phyloP scores from a whole-genome alignment of 495 filamentous ascomycete species.

The Penicillium ucsense region DNA sequence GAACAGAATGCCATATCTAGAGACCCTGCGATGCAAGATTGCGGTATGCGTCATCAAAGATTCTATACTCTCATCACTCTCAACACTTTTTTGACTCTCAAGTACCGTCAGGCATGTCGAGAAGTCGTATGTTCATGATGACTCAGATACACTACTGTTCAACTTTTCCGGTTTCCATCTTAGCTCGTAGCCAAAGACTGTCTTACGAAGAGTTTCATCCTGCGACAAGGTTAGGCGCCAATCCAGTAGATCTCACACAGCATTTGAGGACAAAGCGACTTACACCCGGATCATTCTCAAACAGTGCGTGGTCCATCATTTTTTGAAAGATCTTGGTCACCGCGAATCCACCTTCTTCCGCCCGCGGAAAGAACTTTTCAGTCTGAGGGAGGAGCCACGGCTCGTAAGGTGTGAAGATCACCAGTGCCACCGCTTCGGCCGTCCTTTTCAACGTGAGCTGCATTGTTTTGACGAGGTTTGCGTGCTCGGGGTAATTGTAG shows the following conservation, averaged over 20 bases:
- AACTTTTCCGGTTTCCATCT: constrained; percentile 27
- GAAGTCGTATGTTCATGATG: constrained; percentile 4
- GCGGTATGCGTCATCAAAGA: too few relatives aligned
- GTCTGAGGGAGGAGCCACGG: constrained; percentile 83
- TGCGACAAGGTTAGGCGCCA: constrained; percentile 12
- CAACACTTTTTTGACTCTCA: constrained; percentile 3
- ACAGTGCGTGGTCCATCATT: constrained; percentile 73
- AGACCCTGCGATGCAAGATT: too few relatives aligned
- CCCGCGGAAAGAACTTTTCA: constrained; percentile 73
- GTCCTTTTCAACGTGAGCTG: constrained; percentile 47
- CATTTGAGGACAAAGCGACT: constrained; percentile 10
- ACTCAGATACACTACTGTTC: constrained; percentile 3
- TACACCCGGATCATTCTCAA: constrained; percentile 75
- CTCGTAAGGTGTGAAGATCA: constrained; percentile 89
- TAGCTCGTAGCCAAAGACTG: constrained; percentile 72
- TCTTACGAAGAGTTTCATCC: constrained; percentile 64
- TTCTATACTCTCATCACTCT: neutral
- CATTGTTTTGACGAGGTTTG: constrained; percentile 62
- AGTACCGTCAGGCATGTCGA: constrained; percentile 16
- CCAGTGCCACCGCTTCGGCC: constrained; percentile 54
- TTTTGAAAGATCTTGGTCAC: constrained; percentile 75
- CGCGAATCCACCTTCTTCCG: constrained; percentile 52
- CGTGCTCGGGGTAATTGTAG: constrained; percentile 81
- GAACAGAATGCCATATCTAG: neutral
- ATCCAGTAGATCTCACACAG: too few relatives aligned